Evolutionary conservation across 2,329 filamentous ascomycete species (phyloP).

Genomic region (Cyphellophora attinorum): DNA sequence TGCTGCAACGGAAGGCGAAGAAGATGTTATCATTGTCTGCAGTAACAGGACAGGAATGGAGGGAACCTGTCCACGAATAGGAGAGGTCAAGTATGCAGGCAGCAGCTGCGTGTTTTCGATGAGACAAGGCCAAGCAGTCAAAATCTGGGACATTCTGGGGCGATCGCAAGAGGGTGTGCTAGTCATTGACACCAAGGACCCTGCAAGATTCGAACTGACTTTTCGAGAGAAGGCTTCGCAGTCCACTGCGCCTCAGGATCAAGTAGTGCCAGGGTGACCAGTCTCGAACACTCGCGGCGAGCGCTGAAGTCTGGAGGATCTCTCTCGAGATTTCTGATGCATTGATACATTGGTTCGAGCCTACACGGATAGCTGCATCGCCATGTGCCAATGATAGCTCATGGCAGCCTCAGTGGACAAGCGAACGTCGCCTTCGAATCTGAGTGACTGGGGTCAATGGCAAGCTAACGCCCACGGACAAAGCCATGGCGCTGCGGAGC

Average conservation of each 20-base stretch:
- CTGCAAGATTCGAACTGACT: slow-evolving; percentile 21
- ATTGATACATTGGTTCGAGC: no score
- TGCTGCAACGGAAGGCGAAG: slow-evolving; percentile 10
- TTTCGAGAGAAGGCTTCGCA: neutral
- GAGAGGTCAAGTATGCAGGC: slow-evolving; percentile 36
- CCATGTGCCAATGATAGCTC: no score
- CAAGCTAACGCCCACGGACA: no score
- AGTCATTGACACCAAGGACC: slow-evolving; percentile 34
- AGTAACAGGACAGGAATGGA: slow-evolving; percentile 36
- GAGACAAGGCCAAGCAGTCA: slow-evolving; percentile 24
- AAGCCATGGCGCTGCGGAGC: no score
- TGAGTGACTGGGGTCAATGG: no score
- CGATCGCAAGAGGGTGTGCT: slow-evolving; percentile 34
- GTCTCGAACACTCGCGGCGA: no score
- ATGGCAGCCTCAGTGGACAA: no score
- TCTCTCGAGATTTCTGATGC: no score
- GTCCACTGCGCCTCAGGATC: neutral
- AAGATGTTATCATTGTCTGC: slow-evolving; percentile 35
- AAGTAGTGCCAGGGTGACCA: no score
- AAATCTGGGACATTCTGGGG: slow-evolving; percentile 37
- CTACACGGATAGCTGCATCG: no score
- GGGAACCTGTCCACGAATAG: slow-evolving; percentile 25
- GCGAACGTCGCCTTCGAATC: no score
- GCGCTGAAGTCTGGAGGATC: no score
- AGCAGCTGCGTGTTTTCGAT: slow-evolving; percentile 35